A percentile compares a stretch with the other conserved stretches of the same genome.
phyloP scores from a whole-genome alignment of 2,329 filamentous ascomycete species.

The Hymenoscyphus albidus region DNA sequence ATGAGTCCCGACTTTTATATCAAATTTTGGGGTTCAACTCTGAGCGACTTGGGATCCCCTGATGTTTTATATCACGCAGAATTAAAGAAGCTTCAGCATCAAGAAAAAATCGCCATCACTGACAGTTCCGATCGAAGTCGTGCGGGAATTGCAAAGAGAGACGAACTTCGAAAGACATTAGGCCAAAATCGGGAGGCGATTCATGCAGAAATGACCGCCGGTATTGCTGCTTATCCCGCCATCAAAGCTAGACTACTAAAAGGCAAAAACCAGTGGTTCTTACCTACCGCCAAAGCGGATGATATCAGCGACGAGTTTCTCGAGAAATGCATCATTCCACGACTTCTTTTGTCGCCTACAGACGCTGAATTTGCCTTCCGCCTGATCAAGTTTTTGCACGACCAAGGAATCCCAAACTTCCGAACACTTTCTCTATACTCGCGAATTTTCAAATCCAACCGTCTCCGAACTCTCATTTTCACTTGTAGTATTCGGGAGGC shows the following conservation, averaged over 20 bases:
- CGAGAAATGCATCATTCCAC: slow-evolving; percentile 89
- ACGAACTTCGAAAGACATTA: slow-evolving; percentile 65
- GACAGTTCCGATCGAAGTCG: slow-evolving; percentile 71
- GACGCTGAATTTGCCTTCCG: slow-evolving; percentile 88
- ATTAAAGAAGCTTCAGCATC: slow-evolving; percentile 62
- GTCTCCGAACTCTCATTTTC: slow-evolving; percentile 79
- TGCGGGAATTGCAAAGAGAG: slow-evolving; percentile 61
- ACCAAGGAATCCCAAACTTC: slow-evolving; percentile 79
- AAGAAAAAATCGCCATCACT: slow-evolving; percentile 62
- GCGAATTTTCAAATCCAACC: slow-evolving; percentile 77
- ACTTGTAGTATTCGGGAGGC: slow-evolving; percentile 86
- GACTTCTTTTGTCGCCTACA: slow-evolving; percentile 74
- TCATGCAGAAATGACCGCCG: slow-evolving; percentile 68
- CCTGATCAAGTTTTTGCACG: slow-evolving; percentile 84
- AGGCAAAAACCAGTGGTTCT: slow-evolving; percentile 78
- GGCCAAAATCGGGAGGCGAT: slow-evolving; percentile 66
- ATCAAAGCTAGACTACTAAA: slow-evolving; percentile 67
- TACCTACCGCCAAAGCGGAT: slow-evolving; percentile 58
- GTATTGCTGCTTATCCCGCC: slow-evolving; percentile 62
- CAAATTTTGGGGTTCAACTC: slow-evolving; percentile 86
- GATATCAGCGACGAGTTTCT: slow-evolving; percentile 72
- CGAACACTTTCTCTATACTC: slow-evolving; percentile 80
- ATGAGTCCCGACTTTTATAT: slow-evolving; percentile 80
- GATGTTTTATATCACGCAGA: slow-evolving; percentile 75
- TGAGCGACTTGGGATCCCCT: slow-evolving; percentile 76